phyloP scores from a whole-genome alignment of 2,329 filamentous ascomycete genomes.

The Camptophora hylomeconis region DNA sequence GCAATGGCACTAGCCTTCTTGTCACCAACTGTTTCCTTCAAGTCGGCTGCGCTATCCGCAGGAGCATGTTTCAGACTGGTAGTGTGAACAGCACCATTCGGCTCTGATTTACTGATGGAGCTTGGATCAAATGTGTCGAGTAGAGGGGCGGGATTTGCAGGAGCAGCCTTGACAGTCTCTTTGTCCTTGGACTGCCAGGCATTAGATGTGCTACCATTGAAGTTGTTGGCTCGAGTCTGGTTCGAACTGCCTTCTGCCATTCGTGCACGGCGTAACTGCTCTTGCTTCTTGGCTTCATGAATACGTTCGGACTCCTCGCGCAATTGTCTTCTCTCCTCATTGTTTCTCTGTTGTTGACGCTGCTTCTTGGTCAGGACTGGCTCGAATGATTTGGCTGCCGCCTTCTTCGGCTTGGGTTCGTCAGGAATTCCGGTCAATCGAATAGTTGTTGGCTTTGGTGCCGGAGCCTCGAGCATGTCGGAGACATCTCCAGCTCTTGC shows the following conservation, averaged over 20 bases:
- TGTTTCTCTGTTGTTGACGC: constrained; percentile 82
- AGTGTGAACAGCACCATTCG: constrained; percentile 8
- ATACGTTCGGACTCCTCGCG: constrained; percentile 68
- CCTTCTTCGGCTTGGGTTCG: constrained; percentile 43
- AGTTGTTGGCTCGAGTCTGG: constrained; percentile 55
- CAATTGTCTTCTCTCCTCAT: constrained; percentile 61
- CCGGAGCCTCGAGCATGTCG: constrained; percentile 76
- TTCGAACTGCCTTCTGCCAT: constrained; percentile 70
- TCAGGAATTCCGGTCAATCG: constrained; percentile 57
- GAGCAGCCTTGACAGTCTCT: constrained; percentile 16
- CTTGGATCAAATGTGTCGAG: constrained; percentile 34
- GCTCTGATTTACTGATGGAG: no score
- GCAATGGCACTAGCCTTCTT: constrained; percentile 8
- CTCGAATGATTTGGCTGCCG: constrained; percentile 46
- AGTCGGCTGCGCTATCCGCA: constrained; percentile 5
- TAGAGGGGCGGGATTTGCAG: constrained; percentile 17
- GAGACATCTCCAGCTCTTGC: constrained; percentile 57
- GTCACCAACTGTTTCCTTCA: constrained; percentile 10
- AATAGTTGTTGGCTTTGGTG: constrained; percentile 58
- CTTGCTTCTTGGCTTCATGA: constrained; percentile 63
- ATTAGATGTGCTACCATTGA: constrained; percentile 37
- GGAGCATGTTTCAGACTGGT: constrained; percentile 6
- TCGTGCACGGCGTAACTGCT: constrained; percentile 69
- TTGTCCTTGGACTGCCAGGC: constrained; percentile 36
- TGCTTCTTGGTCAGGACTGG: constrained; percentile 83